A percentile compares a stretch with the other conserved stretches of the same genome.
Evolutionary conservation across 345 rosid genomes (phyloP).

Genomic region (Gossypium rotundifolium): DNA sequence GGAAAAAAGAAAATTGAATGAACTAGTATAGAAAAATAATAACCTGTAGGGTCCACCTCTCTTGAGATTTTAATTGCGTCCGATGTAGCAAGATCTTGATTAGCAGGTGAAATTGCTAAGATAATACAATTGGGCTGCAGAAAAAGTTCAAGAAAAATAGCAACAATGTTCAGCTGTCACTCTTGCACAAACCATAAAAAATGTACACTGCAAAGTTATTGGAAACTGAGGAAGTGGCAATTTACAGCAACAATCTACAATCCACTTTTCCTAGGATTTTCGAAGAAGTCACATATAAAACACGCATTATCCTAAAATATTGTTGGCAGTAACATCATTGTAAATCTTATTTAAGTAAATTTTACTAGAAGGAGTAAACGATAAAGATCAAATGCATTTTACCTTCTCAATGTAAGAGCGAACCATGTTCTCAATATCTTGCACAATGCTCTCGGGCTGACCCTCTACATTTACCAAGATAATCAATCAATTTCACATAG

Average conservation of each 20-base stretch:
- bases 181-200: conserved; percentile 2
- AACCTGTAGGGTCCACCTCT: conserved; percentile 98
- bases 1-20: not conserved
- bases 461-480: conserved; percentile 61
- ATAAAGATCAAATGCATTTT: conserved; percentile 5
- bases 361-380: not conserved
- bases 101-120: conserved; percentile 98
- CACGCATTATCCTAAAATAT: not conserved
- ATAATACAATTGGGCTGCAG: conserved; percentile 94
- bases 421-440: conserved; percentile 96
- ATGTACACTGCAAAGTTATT: not conserved
- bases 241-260: not conserved
- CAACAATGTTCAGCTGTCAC: conserved; percentile 11
- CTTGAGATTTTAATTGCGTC: conserved; percentile 98
- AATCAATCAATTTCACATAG: conserved; percentile 13
- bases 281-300: not conserved
- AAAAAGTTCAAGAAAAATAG: conserved; percentile 17
- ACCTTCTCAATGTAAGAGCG: conserved; percentile 98
- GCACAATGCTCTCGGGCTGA: conserved; percentile 90
- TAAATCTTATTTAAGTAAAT: not conserved
- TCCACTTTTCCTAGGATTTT: not conserved
- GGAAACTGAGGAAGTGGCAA: not conserved
- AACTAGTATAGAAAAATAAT: not conserved
- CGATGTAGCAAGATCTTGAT: conserved; percentile 99
- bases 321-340: not conserved